Evolutionary conservation across 2,329 filamentous ascomycete genomes (phyloP).

Genomic region (Metarhizium robertsii): DNA sequence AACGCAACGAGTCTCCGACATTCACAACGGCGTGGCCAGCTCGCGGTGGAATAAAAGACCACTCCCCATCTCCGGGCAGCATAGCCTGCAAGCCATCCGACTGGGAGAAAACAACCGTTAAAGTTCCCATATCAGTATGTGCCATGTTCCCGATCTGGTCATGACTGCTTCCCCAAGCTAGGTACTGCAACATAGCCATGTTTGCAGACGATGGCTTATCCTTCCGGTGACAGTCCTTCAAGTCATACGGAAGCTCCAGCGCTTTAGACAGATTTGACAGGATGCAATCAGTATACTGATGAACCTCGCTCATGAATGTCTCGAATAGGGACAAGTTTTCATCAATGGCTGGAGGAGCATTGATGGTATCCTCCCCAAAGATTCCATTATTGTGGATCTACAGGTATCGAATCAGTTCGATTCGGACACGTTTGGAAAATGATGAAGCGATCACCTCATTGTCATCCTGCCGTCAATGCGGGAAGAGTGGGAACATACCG

Average conservation of each 20-base stretch:
- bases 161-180: constrained; percentile 9
- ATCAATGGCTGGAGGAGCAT: constrained; percentile 3
- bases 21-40: constrained; percentile 7
- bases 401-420: constrained; percentile 22
- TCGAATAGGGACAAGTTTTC: constrained; percentile 5
- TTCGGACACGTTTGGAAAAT: no score
- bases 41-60: constrained; percentile 11
- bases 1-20: constrained; percentile 10
- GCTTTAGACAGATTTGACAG: constrained; percentile 3
- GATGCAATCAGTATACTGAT: constrained; percentile 5
- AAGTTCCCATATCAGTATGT: constrained; percentile 13
- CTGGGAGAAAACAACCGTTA: constrained; percentile 13
- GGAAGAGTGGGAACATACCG: background rate
- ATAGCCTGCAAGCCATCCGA: constrained; percentile 11
- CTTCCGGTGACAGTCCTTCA: constrained; percentile 7
- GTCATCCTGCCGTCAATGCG: no score
- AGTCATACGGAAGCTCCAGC: constrained; percentile 1
- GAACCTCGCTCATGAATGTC: constrained; percentile 6
- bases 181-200: constrained; percentile 10
- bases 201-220: constrained; percentile 9
- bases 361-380: constrained; percentile 5
- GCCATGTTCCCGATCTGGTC: constrained; percentile 10
- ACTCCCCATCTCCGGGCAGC: constrained; percentile 8
- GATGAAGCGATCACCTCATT: no score
- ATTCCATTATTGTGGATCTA: constrained; percentile 22